A percentile compares a stretch with the other conserved stretches of the same genome.
These are phyloP conservation scores for Chaetomium sp. DNA, from an alignment of 2,329 filamentous ascomycete species.

Conservation along the genomic window DNA sequence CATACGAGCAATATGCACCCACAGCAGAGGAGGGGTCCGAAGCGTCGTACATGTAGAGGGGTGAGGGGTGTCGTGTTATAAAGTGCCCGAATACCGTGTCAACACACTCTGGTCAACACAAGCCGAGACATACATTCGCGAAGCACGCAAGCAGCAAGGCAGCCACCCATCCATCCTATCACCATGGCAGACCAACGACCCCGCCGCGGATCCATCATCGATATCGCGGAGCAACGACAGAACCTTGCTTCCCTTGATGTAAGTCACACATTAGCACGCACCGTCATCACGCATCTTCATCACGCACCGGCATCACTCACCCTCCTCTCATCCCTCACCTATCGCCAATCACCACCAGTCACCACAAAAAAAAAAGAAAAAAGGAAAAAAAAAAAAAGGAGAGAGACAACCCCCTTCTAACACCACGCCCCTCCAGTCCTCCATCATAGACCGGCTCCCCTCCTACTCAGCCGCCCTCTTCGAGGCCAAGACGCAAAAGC, in stretches of 20 bases:
- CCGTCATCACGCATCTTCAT: background rate
- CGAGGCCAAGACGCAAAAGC: conserved; percentile 73
- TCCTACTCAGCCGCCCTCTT: conserved; percentile 73
- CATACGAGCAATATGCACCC: background rate
- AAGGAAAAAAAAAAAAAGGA: too few species aligned
- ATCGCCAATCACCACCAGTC: background rate
- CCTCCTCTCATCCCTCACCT: background rate
- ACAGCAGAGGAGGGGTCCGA: conserved; percentile 14
- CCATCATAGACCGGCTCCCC: conserved; percentile 70
- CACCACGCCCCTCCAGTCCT: too few species aligned
- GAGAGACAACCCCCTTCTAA: too few species aligned
- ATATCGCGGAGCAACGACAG: conserved; percentile 34
- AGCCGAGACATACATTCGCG: background rate
- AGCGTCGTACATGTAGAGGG: background rate
- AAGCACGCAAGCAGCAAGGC: background rate
- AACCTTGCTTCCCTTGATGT: conserved; percentile 45
- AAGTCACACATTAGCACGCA: conserved; percentile 27
- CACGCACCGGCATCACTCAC: background rate
- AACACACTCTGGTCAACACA: conserved; percentile 5
- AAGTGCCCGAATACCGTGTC: background rate
- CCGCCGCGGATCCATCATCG: conserved; percentile 19
- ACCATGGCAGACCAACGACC: background rate
- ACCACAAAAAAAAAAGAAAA: background rate
- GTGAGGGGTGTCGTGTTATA: conserved; percentile 3
- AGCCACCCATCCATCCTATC: background rate